Evolutionary conservation across 2,329 filamentous ascomycete genomes (phyloP).

Genomic region (Myriosclerotinia scirpicola): DNA sequence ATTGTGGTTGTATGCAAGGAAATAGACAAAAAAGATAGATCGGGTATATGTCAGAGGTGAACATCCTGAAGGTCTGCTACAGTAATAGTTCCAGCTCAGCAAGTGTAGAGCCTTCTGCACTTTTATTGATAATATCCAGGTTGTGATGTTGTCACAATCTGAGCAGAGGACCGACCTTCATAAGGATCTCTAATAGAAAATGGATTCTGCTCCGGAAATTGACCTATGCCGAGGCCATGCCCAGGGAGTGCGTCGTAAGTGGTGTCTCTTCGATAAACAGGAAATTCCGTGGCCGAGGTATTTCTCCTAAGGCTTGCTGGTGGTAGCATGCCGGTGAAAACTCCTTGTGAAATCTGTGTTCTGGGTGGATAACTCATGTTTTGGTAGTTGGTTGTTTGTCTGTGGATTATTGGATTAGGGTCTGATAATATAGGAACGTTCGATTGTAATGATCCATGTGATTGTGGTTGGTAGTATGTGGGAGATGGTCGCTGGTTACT

Average conservation of each 20-base stretch:
- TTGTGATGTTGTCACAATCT: slow-evolving; percentile 15
- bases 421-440: slow-evolving; percentile 6
- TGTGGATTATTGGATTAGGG: slow-evolving; percentile 12
- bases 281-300: not conserved
- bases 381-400: slow-evolving; percentile 11
- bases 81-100: too few relatives aligned
- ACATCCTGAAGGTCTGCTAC: not conserved
- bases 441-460: slow-evolving; percentile 13
- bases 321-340: slow-evolving; percentile 8
- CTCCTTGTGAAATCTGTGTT: not conserved
- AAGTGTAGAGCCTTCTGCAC: not conserved
- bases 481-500: slow-evolving; percentile 16
- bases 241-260: slow-evolving; percentile 6
- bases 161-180: slow-evolving; percentile 4
- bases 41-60: not conserved
- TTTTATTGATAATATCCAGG: slow-evolving; percentile 9
- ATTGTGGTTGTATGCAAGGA: slow-evolving; percentile 3
- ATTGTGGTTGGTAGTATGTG: slow-evolving; percentile 13
- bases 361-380: slow-evolving; percentile 12
- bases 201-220: slow-evolving; percentile 13
- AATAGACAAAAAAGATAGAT: not conserved
- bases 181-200: slow-evolving; percentile 14
- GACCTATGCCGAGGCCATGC: slow-evolving; percentile 4
- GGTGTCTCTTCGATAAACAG: slow-evolving; percentile 15
- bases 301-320: slow-evolving; percentile 7